Evolutionary conservation across 805 yeast species (phyloP), one percentile per base, ranked within the genome.

Genomic region (Candida lessepsii): DNA sequence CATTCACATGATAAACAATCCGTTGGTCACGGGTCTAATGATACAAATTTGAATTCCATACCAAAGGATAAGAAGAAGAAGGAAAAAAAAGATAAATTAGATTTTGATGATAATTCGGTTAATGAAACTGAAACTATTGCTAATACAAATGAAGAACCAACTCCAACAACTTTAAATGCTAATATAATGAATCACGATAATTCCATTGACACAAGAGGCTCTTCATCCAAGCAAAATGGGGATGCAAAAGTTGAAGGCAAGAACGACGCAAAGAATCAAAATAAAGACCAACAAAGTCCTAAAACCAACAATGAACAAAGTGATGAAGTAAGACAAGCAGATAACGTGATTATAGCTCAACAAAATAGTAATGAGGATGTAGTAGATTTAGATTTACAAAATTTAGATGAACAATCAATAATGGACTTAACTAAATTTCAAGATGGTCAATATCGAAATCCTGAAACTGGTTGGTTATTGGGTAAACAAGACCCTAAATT

Each of bases 361-460:
- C 42, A 18, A 32, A 49, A 40, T 19, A 47, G 37, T n/a, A 39
- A 35, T n/a, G 51, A 49, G 37, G 45, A 48, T 18, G 49, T 47
- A 9, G 45, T 42, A 4, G 53, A 46, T 40, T 43, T 50, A 11
- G 56, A 50, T 41, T 40, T 50, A 16, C 39, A 48, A 10, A 41
- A 46, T 21, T 38, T 48, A 33, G 50, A 54, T 44, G 58, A 53
- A 27, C 59, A 52, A 21, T 45, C 53, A 16, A 67, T 67, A 33
- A 59, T 81, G 30, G 89, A 83, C 58, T 61, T 84, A 48, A 70
- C 84, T 3, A 72, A 71, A 52, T 65, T 85, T 39, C 90, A 83
- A 60, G 81, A 81, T 16, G 90, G 83, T 30, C 95, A 86, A 60
- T 75, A 76, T 5, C 80, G 73, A 53, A 76, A 86, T 28, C 70